Base-by-base conservation (phyloP, 2,329 filamentous ascomycete genomes). In the Diaporthe destruens region DNA sequence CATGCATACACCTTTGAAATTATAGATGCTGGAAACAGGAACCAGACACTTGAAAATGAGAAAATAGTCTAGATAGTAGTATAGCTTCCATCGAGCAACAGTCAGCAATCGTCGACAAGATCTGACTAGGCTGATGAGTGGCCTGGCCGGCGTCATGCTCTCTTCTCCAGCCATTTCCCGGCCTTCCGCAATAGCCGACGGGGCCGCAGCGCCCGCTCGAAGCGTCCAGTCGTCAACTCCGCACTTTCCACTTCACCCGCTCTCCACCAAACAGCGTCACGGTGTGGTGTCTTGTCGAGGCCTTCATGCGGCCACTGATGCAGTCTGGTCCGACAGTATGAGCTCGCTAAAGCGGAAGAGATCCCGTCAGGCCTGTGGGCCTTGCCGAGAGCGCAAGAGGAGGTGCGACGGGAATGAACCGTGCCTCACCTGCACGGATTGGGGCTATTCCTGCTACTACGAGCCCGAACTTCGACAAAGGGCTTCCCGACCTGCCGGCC, bases 351-450 rank as follows among this genome's bases (percentile, higher is more conserved):
- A 75, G 68, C 79, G 80, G 69, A 81, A 80, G 75, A 83, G 86
- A 1, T 84, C 85, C 32, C 83, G 82, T 51, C 73, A 84, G 11
- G 86, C 85, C 29, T 88, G 86, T 75, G 80, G 85, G 71, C 84
- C 86, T 23, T 90, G 88, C 71, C 83, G 88, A 47, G 83, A 88
- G 16, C 84, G 87, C 63, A 90, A 90, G 78, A 83, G 88, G 57
- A 87, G 87, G 79, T 90, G 88, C 75, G 86, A 89, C 74, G 87
- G 87, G 16, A 80, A 80, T 7, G 80, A 84, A 53, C 88, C 88
- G 0, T 90, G 88, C 76, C 82, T 82, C 61, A 87, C 86, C 44
- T 90, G 88, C 77, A 80, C 83, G 0, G 84, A 87, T 42, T 88
- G 86, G 73, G 87, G 88, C 51, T 87, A 87, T 71, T 84, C 86